Conservation (phyloP, 768 basidiomycete species). For the Lentinula raphanica region DNA sequence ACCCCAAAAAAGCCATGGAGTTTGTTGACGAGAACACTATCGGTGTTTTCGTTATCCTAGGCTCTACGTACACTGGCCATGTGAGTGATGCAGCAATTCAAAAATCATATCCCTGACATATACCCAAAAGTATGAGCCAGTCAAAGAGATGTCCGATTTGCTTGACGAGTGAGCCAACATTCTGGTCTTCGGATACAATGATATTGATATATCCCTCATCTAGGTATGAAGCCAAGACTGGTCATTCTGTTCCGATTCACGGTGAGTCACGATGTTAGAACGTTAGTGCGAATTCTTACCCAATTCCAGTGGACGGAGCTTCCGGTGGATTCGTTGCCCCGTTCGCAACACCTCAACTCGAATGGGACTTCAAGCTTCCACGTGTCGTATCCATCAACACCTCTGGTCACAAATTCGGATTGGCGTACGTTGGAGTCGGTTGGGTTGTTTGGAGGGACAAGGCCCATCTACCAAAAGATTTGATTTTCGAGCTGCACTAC, state of each 20-base stretch:
- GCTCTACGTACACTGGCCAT: slow-evolving; percentile 63
- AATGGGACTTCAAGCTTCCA: slow-evolving; percentile 62
- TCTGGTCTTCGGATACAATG: neutral
- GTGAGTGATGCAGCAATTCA: slow-evolving; percentile 31
- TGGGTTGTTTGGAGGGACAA: slow-evolving; percentile 68
- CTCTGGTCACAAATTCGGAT: slow-evolving; percentile 60
- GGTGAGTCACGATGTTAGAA: slow-evolving; percentile 46
- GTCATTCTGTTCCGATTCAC: slow-evolving; percentile 59
- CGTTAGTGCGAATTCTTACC: slow-evolving; percentile 34
- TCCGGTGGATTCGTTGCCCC: slow-evolving; percentile 67
- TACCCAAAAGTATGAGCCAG: slow-evolving; percentile 70
- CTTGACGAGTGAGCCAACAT: slow-evolving; percentile 42
- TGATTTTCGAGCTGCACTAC: slow-evolving; percentile 67
- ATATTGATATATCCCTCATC: neutral
- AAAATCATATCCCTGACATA: slow-evolving; percentile 39
- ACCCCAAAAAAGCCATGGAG: slow-evolving; percentile 58
- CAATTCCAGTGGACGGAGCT: slow-evolving; percentile 49
- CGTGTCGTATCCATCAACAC: slow-evolving; percentile 60
- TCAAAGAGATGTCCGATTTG: slow-evolving; percentile 77
- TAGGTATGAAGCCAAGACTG: slow-evolving; percentile 48
- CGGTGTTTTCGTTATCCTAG: slow-evolving; percentile 54
- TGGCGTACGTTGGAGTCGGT: slow-evolving; percentile 41
- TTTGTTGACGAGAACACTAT: slow-evolving; percentile 73
- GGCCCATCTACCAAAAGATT: slow-evolving; percentile 58
- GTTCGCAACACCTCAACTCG: slow-evolving; percentile 50